Conservation (phyloP, 495 filamentous ascomycete species). For the Tuber aestivum region DNA sequence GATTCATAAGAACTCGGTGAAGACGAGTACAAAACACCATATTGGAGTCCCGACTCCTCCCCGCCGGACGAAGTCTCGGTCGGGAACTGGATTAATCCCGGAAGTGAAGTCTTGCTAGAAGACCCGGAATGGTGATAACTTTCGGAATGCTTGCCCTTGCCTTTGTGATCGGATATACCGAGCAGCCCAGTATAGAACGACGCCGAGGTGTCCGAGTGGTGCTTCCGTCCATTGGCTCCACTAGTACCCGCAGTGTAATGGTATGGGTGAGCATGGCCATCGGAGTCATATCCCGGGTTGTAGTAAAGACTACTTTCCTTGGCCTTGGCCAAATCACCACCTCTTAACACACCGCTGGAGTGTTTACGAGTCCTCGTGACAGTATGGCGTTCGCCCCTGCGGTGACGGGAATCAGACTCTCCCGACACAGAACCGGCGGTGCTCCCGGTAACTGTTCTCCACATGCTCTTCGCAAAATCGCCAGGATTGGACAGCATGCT, state of each 20-base stretch:
- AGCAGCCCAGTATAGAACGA: conserved; percentile 27
- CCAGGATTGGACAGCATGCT: conserved; percentile 6
- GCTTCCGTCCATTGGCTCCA: conserved; percentile 1
- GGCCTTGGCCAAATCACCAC: conserved; percentile 18
- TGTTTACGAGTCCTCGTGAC: conserved; percentile 3
- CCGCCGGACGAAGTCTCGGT: conserved; percentile 13
- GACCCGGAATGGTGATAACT: conserved; percentile 12
- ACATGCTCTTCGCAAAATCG: neutral
- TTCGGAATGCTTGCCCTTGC: conserved; percentile 11
- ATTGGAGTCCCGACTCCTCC: conserved; percentile 23
- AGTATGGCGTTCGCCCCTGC: neutral
- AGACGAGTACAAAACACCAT: conserved; percentile 21
- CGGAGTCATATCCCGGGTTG: conserved; percentile 30
- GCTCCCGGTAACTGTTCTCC: conserved; percentile 7
- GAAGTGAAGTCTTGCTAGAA: conserved; percentile 18
- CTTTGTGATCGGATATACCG: conserved; percentile 3
- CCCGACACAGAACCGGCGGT: conserved; percentile 5
- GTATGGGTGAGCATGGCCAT: conserved; percentile 28
- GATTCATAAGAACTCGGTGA: conserved; percentile 24
- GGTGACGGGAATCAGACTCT: conserved; percentile 10
- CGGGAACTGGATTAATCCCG: conserved; percentile 19
- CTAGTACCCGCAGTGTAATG: conserved; percentile 14
- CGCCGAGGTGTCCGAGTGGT: conserved; percentile 17
- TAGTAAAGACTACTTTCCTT: conserved; percentile 18
- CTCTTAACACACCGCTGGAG: conserved; percentile 15